Evolutionary conservation across 2,329 filamentous ascomycete genomes (phyloP).

Genomic region (Septoria linicola): DNA sequence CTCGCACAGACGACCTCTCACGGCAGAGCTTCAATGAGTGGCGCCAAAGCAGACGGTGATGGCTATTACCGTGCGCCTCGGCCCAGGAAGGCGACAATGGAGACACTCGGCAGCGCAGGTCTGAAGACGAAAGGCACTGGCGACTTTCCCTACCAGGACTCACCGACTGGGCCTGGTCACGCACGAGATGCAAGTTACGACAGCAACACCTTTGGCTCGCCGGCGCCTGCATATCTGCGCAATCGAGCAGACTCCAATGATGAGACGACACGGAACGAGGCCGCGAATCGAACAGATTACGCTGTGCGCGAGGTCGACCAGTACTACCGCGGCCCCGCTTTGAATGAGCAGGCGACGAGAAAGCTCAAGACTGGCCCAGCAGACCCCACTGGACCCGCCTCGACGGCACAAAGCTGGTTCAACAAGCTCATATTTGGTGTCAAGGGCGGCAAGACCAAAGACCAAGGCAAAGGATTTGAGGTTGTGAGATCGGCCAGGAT

Average conservation of each 20-base stretch:
- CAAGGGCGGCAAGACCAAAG: conserved; percentile 76
- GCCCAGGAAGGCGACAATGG: conserved; percentile 64
- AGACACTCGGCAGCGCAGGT: conserved; percentile 48
- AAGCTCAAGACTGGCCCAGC: conserved; percentile 91
- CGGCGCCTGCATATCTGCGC: conserved; percentile 55
- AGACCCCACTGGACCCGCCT: conserved; percentile 87
- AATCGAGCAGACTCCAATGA: conserved; percentile 55
- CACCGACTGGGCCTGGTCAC: conserved; percentile 38
- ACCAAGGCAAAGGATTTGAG: conserved; percentile 90
- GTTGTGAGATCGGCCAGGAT: conserved; percentile 88
- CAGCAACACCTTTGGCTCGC: conserved; percentile 46
- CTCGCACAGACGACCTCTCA: conserved; percentile 11
- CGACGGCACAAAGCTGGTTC: conserved; percentile 87
- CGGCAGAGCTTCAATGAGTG: conserved; percentile 10
- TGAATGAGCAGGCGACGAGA: conserved; percentile 76
- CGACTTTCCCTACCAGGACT: conserved; percentile 46
- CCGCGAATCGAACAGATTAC: conserved; percentile 65
- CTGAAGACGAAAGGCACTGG: conserved; percentile 42
- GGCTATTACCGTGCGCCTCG: conserved; percentile 88
- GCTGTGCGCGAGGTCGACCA: conserved; percentile 94
- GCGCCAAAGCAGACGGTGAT: conserved; percentile 48
- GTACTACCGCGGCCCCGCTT: conserved; percentile 87
- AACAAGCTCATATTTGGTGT: conserved; percentile 55
- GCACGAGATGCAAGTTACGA: conserved; percentile 30
- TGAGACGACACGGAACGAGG: conserved; percentile 30